Evolutionary conservation across 768 basidiomycete genomes (phyloP), one percentile per base, ranked within the genome.

Genomic region (Boletus tomentosulus): DNA sequence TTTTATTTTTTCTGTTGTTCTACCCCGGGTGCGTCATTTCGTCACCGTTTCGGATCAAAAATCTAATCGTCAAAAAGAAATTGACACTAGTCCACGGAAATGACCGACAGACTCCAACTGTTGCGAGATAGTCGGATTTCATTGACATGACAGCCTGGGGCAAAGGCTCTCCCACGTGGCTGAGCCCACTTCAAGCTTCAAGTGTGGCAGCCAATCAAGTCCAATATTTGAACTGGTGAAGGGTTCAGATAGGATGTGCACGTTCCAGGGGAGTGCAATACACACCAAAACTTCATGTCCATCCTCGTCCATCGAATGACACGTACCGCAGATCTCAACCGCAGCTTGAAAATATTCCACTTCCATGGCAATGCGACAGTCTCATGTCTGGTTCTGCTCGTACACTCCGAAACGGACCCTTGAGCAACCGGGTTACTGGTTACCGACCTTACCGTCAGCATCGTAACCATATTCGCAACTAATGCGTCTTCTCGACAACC

Each of bases 21-120:
- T 62, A 59, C 66, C 65, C 66, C 66, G 49, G 57, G 50, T 70
- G 66, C 66, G 68, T 70, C 68, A 68, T 68, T 15, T 53, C 28
- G 60, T 11, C 19, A 25, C 10, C 10, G 39, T 10, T 44, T 57
- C 68, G 67, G 68, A 68, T 68, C 68, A 68, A 51, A 33, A 55
- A 69, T 67, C 58, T 56, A 50, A 45, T 59, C 53, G 42, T 58
- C 27, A 27, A 48, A 39, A 24, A 19, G 6, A 13, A 37, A n/a
- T 37, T 37, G 33, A 41, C 19, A 19, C 19, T 19, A 19, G 19
- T 19, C 31, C 31, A 6, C 31, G 31, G 31, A 33, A 33, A 33
- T 33, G 31, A 33, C 31, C 31, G 31, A 35, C 35, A 3, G 8
- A 33, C 31, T 30, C n/a, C 37, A 38, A n/a, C 37, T 8, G 16